These are phyloP conservation scores for Eucalyptus regnans DNA, from an alignment of 345 rosid genomes.

Conservation along the genomic window DNA sequence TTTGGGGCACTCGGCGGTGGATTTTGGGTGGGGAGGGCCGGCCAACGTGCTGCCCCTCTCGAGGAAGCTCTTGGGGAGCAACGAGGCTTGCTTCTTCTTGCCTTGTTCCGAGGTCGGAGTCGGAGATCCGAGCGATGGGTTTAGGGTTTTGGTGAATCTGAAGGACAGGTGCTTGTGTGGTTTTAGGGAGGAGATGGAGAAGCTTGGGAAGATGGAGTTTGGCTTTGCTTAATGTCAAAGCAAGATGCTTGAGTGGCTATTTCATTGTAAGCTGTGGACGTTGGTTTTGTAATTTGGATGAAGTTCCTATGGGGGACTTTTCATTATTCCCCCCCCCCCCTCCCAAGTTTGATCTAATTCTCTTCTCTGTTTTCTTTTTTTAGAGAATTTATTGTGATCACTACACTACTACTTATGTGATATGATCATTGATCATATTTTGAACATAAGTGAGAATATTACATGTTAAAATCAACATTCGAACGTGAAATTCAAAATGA, in stretches of 20 bases:
- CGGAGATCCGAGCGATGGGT: conserved; percentile 31
- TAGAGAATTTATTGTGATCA: background rate
- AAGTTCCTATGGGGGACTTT: background rate
- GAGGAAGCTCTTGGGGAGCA: conserved; percentile 53
- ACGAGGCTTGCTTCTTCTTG: conserved; percentile 81
- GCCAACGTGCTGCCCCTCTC: conserved; percentile 61
- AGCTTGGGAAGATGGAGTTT: conserved; percentile 29
- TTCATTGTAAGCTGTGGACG: background rate
- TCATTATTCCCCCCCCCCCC: too few species aligned
- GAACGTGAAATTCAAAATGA: background rate
- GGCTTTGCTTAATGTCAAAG: background rate
- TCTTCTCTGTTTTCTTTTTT: background rate
- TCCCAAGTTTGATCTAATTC: background rate
- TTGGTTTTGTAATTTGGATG: background rate
- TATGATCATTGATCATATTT: background rate
- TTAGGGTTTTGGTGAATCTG: conserved; percentile 59
- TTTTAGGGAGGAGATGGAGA: conserved; percentile 56
- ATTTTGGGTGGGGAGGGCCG: conserved; percentile 90
- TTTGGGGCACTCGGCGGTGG: conserved; percentile 68
- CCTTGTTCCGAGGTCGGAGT: conserved; percentile 39
- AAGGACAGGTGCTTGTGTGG: conserved; percentile 29
- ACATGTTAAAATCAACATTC: background rate
- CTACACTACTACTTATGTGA: background rate
- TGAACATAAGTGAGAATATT: background rate
- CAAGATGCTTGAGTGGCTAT: background rate